These are phyloP conservation scores for Taiozyma onychis DNA, from an alignment of 1,139 yeast genomes.

Conservation along the genomic window DNA sequence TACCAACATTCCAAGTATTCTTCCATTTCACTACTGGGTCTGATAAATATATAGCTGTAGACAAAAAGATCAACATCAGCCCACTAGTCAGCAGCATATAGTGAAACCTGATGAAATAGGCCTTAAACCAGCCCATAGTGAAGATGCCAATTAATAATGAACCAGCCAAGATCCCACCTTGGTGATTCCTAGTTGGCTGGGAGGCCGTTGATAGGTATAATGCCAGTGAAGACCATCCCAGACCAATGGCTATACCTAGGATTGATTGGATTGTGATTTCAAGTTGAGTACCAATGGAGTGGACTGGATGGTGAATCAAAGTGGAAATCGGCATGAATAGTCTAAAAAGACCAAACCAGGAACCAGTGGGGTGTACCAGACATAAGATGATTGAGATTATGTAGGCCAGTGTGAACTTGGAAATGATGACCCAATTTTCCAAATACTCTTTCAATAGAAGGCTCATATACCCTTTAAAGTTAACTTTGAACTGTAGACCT, in stretches of 20 bases:
- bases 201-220: slow-evolving; percentile 37
- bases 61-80: slow-evolving; percentile 31
- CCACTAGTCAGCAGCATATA: slow-evolving; percentile 35
- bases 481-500: neutral
- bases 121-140: slow-evolving; percentile 36
- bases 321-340: slow-evolving; percentile 37
- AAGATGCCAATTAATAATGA: slow-evolving; percentile 35
- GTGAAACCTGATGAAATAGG: slow-evolving; percentile 34
- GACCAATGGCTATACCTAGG: slow-evolving; percentile 41
- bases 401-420: slow-evolving; percentile 37
- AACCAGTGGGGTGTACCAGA: slow-evolving; percentile 31
- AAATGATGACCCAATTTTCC: slow-evolving; percentile 16
- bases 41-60: slow-evolving; percentile 24
- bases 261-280: slow-evolving; percentile 38
- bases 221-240: slow-evolving; percentile 41
- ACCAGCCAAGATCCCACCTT: slow-evolving; percentile 41
- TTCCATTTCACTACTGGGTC: slow-evolving; percentile 29
- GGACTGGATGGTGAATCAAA: slow-evolving; percentile 41
- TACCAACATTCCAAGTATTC: slow-evolving; percentile 35
- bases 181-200: slow-evolving; percentile 34
- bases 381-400: slow-evolving; percentile 35
- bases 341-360: slow-evolving; percentile 37
- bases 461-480: neutral
- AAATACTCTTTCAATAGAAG: neutral
- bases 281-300: slow-evolving; percentile 42